A percentile compares a stretch with the other conserved stretches of the same genome.
Conservation (phyloP, 805 yeast genomes). For the Candida lessepsii region DNA sequence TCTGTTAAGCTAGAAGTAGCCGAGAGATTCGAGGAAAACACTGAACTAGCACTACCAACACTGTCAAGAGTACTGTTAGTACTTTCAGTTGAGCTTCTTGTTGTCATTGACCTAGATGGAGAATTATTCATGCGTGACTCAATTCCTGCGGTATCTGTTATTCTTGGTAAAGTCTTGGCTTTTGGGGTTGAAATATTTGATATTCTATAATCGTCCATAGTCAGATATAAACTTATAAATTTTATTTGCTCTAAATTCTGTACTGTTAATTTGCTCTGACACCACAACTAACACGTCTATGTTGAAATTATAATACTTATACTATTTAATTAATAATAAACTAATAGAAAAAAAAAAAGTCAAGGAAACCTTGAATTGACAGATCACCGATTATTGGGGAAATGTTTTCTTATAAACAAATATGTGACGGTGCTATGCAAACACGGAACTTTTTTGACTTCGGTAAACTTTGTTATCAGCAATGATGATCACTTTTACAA, state of each 20-base stretch:
- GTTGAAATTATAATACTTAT: too few species aligned
- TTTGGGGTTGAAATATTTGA: background rate
- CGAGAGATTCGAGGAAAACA: constrained; percentile 4
- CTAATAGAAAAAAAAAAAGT: too few species aligned
- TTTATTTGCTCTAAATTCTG: too few species aligned
- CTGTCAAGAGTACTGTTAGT: background rate
- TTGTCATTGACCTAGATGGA: background rate
- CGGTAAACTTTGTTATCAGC: background rate
- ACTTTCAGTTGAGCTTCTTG: background rate
- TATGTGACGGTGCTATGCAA: background rate
- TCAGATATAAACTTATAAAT: too few species aligned
- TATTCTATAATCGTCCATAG: too few species aligned
- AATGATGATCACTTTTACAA: constrained; percentile 4
- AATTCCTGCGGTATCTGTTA: background rate
- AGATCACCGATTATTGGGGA: background rate
- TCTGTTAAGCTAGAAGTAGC: background rate
- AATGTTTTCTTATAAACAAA: background rate
- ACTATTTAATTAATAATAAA: too few species aligned
- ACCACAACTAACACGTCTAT: too few species aligned
- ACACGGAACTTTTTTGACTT: too few species aligned
- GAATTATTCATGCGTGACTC: background rate
- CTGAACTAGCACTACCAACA: background rate
- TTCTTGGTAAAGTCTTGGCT: constrained; percentile 1
- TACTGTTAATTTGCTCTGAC: too few species aligned
- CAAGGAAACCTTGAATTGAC: too few species aligned